These are phyloP conservation scores for Claviceps lovelessii DNA, from an alignment of 2,329 filamentous ascomycete genomes.

Conservation along the genomic window DNA sequence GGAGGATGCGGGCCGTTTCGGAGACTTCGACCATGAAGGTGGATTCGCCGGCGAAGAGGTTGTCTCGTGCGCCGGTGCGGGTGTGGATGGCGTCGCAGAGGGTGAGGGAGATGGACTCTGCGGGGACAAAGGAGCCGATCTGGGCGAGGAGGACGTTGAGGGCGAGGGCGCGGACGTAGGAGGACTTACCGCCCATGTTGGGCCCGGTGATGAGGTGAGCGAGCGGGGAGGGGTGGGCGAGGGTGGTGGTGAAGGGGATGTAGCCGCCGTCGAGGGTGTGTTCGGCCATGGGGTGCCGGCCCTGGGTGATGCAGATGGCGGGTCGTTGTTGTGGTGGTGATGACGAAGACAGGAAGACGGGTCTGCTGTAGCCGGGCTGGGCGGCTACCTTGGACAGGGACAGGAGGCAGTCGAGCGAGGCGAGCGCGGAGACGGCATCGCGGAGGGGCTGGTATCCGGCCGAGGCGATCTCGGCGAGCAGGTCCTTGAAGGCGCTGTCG, in stretches of 20 bases:
- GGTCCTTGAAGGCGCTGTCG: constrained; percentile 60
- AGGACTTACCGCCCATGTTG: constrained; percentile 99
- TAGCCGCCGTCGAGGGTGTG: constrained; percentile 74
- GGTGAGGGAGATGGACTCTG: constrained; percentile 56
- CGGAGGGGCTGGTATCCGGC: constrained; percentile 81
- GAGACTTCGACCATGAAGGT: constrained; percentile 98
- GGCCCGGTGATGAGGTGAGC: constrained; percentile 87
- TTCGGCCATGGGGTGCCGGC: constrained; percentile 92
- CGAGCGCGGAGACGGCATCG: constrained; percentile 74
- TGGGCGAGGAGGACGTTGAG: constrained; percentile 89
- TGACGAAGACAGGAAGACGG: constrained; percentile 35
- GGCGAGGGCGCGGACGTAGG: constrained; percentile 83
- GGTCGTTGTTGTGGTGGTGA: constrained; percentile 25
- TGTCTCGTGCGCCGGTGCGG: constrained; percentile 90
- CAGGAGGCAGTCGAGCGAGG: constrained; percentile 77
- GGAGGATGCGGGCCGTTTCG: constrained; percentile 82
- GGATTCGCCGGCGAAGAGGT: constrained; percentile 84
- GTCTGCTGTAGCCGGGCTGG: constrained; percentile 78
- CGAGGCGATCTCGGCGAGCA: constrained; percentile 61
- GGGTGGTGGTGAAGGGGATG: constrained; percentile 73
- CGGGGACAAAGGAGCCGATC: constrained; percentile 87
- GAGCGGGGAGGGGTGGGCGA: constrained; percentile 50
- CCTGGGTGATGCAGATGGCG: constrained; percentile 46
- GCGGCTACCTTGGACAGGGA: constrained; percentile 73
- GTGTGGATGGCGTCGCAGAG: constrained; percentile 87